Evolutionary conservation across 371 early-diverging fungal genomes (phyloP).

Genomic region (Mucor sp.): DNA sequence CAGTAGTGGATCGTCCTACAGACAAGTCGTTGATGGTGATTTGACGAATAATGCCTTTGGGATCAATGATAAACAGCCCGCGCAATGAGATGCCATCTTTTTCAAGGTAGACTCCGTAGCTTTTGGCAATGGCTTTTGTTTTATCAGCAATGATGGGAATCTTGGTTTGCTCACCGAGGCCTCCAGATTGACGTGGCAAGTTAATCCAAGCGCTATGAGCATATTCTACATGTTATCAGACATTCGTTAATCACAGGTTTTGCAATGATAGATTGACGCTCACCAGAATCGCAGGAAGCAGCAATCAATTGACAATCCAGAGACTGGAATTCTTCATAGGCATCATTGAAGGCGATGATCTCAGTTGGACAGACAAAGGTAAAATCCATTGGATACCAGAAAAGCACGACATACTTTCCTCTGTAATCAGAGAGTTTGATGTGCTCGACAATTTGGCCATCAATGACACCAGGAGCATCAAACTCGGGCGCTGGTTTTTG

Average conservation of each 20-base stretch:
- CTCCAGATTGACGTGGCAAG: slow-evolving; percentile 74
- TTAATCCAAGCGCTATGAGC: slow-evolving; percentile 69
- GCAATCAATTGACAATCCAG: slow-evolving; percentile 54
- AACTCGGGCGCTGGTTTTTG: slow-evolving; percentile 71
- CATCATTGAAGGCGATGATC: slow-evolving; percentile 65
- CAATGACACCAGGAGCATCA: slow-evolving; percentile 68
- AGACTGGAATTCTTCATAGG: slow-evolving; percentile 63
- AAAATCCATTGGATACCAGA: slow-evolving; percentile 49
- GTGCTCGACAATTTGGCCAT: slow-evolving; percentile 68
- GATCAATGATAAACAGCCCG: slow-evolving; percentile 80
- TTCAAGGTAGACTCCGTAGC: slow-evolving; percentile 72
- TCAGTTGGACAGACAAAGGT: slow-evolving; percentile 74
- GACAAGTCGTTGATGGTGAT: slow-evolving; percentile 68
- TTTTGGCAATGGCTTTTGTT: slow-evolving; percentile 68
- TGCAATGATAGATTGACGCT: neutral
- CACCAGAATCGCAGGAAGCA: slow-evolving; percentile 51
- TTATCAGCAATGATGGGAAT: slow-evolving; percentile 76
- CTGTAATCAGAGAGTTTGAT: slow-evolving; percentile 84
- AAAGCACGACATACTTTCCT: slow-evolving; percentile 63
- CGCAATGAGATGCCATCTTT: slow-evolving; percentile 60
- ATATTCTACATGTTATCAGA: slow-evolving; percentile 29
- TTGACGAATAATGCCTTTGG: slow-evolving; percentile 60
- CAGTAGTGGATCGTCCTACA: slow-evolving; percentile 79
- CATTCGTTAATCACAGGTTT: neutral
- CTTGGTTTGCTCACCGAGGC: slow-evolving; percentile 70